These are phyloP conservation scores for Saitozyma podzolica DNA, from an alignment of 768 basidiomycete genomes.

Conservation along the genomic window DNA sequence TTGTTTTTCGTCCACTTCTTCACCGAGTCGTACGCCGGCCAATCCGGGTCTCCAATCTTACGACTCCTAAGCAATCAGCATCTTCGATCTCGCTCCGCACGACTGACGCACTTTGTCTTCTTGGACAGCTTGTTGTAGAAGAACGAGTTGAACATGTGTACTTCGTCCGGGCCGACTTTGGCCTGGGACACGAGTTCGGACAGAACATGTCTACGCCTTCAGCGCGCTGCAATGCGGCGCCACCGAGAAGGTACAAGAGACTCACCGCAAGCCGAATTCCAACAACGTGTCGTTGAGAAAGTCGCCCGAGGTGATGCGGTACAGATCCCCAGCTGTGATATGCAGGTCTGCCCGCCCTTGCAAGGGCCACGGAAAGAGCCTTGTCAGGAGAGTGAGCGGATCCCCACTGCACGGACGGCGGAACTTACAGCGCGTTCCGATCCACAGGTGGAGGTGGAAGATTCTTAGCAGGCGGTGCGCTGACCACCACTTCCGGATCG, in stretches of 20 bases:
- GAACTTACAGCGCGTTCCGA: slow-evolving; percentile 25
- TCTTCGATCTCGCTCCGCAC: not conserved
- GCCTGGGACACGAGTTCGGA: not conserved
- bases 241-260: slow-evolving; percentile 3
- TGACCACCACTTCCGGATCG: not conserved
- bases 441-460: slow-evolving; percentile 13
- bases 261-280: slow-evolving; percentile 91
- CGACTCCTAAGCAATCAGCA: not conserved
- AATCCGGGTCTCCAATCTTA: slow-evolving; percentile 9
- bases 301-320: slow-evolving; percentile 72
- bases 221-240: not conserved
- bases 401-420: not conserved
- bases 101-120: slow-evolving; percentile 51
- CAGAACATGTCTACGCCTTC: slow-evolving; percentile 12
- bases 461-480: not conserved
- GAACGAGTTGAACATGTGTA: slow-evolving; percentile 94
- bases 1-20: slow-evolving; percentile 79
- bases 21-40: slow-evolving; percentile 68
- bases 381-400: not conserved
- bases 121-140: slow-evolving; percentile 92
- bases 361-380: slow-evolving; percentile 40
- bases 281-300: slow-evolving; percentile 95
- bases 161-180: slow-evolving; percentile 53
- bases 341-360: slow-evolving; percentile 57
- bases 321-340: slow-evolving; percentile 74